Evolutionary conservation across 1,284 basidiomycete species (phyloP).

Genomic region (Trametes pubescens): DNA sequence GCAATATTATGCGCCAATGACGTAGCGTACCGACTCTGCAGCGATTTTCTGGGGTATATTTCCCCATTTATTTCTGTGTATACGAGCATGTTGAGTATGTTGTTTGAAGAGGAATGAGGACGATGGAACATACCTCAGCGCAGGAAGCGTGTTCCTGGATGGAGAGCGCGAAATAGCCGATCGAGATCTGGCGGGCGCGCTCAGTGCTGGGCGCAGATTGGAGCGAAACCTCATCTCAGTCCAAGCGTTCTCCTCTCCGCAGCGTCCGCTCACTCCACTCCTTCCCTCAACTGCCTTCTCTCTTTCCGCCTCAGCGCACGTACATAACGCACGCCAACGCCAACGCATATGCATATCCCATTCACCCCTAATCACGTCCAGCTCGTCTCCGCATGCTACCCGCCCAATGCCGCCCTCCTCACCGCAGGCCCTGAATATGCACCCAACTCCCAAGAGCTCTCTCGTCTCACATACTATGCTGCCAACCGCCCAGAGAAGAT

Average conservation of each 20-base stretch:
- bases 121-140: neutral
- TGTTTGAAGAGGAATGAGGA: neutral
- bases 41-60: too few species aligned
- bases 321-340: slow-evolving; percentile 11
- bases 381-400: slow-evolving; percentile 92
- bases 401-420: slow-evolving; percentile 79
- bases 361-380: slow-evolving; percentile 88
- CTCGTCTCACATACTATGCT: slow-evolving; percentile 92
- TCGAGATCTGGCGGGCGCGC: slow-evolving; percentile 2
- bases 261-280: slow-evolving; percentile 24
- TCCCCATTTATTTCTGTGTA: too few species aligned
- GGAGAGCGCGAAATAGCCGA: slow-evolving; percentile 1
- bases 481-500: slow-evolving; percentile 91
- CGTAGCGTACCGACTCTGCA: too few species aligned
- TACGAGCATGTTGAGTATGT: too few species aligned
- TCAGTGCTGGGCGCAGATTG: neutral
- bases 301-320: slow-evolving; percentile 16
- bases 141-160: slow-evolving; percentile 5
- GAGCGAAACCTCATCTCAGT: neutral
- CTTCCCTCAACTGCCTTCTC: slow-evolving; percentile 28
- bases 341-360: slow-evolving; percentile 54
- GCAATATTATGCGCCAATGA: too few species aligned
- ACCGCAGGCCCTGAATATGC: slow-evolving; percentile 83
- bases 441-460: slow-evolving; percentile 91
- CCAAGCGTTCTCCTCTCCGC: neutral